A percentile compares a stretch with the other conserved stretches of the same genome.
phyloP scores from a whole-genome alignment of 1,139 yeast genomes.

The Diutina sp. region DNA sequence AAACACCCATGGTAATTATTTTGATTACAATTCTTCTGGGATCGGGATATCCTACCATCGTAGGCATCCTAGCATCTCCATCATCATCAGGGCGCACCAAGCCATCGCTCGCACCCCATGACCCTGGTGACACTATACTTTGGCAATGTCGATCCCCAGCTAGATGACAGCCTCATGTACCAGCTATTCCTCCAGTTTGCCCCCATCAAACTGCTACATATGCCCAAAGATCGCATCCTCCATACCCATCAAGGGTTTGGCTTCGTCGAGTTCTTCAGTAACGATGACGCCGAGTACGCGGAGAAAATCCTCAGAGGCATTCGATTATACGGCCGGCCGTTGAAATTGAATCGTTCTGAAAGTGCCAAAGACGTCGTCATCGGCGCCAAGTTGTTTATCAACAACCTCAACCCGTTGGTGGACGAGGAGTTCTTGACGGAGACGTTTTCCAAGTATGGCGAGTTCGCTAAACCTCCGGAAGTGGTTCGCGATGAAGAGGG shows the following conservation, averaged over 20 bases:
- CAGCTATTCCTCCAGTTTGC: slow-evolving; percentile 83
- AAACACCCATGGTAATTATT: no score
- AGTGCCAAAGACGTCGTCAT: slow-evolving; percentile 13
- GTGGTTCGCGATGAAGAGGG: slow-evolving; percentile 41
- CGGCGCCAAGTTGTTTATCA: slow-evolving; percentile 69
- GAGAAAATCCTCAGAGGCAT: slow-evolving; percentile 48
- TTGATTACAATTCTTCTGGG: no score
- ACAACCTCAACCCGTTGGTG: slow-evolving; percentile 57
- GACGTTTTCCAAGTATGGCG: slow-evolving; percentile 65
- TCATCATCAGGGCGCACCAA: neutral
- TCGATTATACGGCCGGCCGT: slow-evolving; percentile 47
- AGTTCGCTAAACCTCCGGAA: slow-evolving; percentile 36
- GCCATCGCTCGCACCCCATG: neutral
- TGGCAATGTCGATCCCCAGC: slow-evolving; percentile 73
- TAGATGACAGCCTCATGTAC: slow-evolving; percentile 53
- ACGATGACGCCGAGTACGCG: slow-evolving; percentile 62
- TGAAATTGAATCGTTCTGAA: slow-evolving; percentile 47
- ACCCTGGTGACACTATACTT: slow-evolving; percentile 41
- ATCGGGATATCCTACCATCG: no score
- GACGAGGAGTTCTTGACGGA: slow-evolving; percentile 46
- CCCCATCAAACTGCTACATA: slow-evolving; percentile 54
- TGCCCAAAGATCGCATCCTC: slow-evolving; percentile 71
- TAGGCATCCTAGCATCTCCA: no score
- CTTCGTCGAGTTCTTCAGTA: slow-evolving; percentile 58
- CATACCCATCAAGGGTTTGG: slow-evolving; percentile 80